Evolutionary conservation across 768 basidiomycete species (phyloP).

Genomic region (Chalciporus sphaerocephalus): DNA sequence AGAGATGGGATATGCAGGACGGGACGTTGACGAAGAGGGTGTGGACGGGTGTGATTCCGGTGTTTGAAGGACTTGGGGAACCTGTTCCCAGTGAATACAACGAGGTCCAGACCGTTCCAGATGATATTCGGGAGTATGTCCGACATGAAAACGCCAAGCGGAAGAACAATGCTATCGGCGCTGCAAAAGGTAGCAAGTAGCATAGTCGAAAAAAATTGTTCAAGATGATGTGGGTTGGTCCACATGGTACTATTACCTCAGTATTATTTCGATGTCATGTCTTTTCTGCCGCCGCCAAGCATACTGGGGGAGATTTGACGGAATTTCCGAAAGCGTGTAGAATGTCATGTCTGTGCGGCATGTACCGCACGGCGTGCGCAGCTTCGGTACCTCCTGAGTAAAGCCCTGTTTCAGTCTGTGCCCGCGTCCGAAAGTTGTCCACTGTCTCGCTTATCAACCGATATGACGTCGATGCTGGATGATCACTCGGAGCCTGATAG

Average conservation of each 20-base stretch:
- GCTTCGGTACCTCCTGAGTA: not conserved
- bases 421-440: no score
- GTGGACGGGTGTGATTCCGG: slow-evolving; percentile 26
- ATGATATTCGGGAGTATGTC: slow-evolving; percentile 19
- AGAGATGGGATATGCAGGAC: slow-evolving; percentile 14
- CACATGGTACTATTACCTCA: not conserved
- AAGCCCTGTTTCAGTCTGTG: no score
- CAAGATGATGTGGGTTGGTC: not conserved
- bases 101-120: slow-evolving; percentile 10
- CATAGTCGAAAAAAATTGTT: not conserved
- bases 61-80: slow-evolving; percentile 24
- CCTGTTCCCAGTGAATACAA: slow-evolving; percentile 23
- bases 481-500: no score
- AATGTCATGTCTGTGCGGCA: not conserved
- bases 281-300: no score
- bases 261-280: not conserved
- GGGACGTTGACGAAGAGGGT: slow-evolving; percentile 12
- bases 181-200: slow-evolving; percentile 26
- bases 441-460: not conserved
- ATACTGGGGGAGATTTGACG: not conserved
- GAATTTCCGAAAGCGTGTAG: not conserved
- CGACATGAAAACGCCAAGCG: slow-evolving; percentile 21
- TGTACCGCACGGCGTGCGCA: not conserved
- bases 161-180: slow-evolving; percentile 21
- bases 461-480: no score